A percentile compares a stretch with the other conserved stretches of the same genome.
phyloP scores from a whole-genome alignment of 2,329 filamentous ascomycete genomes.

The Cordyceps javanica region DNA sequence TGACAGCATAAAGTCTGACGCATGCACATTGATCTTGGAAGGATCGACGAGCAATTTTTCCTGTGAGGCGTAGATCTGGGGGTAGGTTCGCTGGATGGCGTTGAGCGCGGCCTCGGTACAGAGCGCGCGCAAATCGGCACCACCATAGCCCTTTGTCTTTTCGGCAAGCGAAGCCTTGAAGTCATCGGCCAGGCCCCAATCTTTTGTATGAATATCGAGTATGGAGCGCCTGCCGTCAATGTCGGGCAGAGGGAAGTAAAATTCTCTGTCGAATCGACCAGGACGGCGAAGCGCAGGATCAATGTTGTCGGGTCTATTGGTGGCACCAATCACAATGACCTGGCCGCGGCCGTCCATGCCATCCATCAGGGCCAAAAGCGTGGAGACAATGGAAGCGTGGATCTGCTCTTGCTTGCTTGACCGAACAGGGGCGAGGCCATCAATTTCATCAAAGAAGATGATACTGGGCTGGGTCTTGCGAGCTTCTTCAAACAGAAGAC shows the following conservation, averaged over 20 bases:
- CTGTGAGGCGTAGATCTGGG: slow-evolving; percentile 88
- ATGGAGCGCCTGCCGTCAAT: slow-evolving; percentile 75
- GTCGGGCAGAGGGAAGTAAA: slow-evolving; percentile 92
- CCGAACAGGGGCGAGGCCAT: slow-evolving; percentile 88
- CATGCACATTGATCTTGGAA: slow-evolving; percentile 74
- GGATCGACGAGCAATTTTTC: slow-evolving; percentile 88
- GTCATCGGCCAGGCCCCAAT: slow-evolving; percentile 73
- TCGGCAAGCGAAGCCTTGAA: slow-evolving; percentile 84
- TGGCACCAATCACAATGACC: slow-evolving; percentile 98
- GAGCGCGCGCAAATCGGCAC: slow-evolving; percentile 86
- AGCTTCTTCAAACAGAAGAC: slow-evolving; percentile 91
- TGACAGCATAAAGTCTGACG: slow-evolving; percentile 95
- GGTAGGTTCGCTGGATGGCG: slow-evolving; percentile 89
- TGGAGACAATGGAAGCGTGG: slow-evolving; percentile 94
- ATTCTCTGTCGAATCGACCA: slow-evolving; percentile 93
- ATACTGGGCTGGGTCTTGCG: slow-evolving; percentile 95
- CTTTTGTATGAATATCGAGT: slow-evolving; percentile 89
- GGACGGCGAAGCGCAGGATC: slow-evolving; percentile 92
- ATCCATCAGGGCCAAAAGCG: slow-evolving; percentile 89
- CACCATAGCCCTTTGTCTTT: slow-evolving; percentile 91
- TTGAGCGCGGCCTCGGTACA: slow-evolving; percentile 96
- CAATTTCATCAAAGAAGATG: slow-evolving; percentile 99
- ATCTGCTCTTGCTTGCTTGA: slow-evolving; percentile 99
- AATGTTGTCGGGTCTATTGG: slow-evolving; percentile 92
- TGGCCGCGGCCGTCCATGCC: slow-evolving; percentile 98